Percentiles rank a stretch among this genome's conserved stretches.
These are phyloP conservation scores for Blastobotrys raffinosifermentans DNA, from an alignment of 1,139 yeast genomes.

Conservation along the genomic window DNA sequence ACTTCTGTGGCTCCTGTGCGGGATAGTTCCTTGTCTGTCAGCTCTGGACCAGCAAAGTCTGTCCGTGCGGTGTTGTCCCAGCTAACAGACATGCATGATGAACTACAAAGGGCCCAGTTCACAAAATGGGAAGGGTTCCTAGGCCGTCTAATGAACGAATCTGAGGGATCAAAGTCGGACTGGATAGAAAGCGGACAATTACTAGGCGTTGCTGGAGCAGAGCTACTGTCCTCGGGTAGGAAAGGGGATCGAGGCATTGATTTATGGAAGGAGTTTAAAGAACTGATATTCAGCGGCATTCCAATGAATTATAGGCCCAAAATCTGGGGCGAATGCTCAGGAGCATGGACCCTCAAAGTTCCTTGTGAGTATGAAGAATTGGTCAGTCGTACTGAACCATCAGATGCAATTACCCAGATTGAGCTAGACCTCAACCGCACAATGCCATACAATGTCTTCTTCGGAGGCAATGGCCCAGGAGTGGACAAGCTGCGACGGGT, in stretches of 20 bases:
- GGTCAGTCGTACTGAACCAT: conserved; percentile 19
- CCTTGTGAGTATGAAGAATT: conserved; percentile 46
- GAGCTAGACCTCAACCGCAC: conserved; percentile 52
- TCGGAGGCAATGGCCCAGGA: conserved; percentile 52
- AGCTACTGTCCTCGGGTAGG: conserved; percentile 17
- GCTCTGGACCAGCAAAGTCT: conserved; percentile 12
- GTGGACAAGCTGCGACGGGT: conserved; percentile 44
- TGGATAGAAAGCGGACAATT: conserved; percentile 31
- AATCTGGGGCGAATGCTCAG: conserved; percentile 52
- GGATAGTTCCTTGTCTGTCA: not conserved
- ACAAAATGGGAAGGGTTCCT: conserved; percentile 34
- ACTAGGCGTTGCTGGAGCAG: conserved; percentile 39
- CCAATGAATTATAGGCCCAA: conserved; percentile 45
- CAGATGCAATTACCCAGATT: conserved; percentile 44
- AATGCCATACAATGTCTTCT: conserved; percentile 50
- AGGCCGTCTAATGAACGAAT: conserved; percentile 21
- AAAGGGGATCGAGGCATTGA: conserved; percentile 18
- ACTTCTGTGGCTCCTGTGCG: not conserved
- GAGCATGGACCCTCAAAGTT: conserved; percentile 42
- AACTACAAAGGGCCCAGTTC: conserved; percentile 28
- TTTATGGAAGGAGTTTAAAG: conserved; percentile 34
- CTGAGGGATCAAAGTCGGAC: conserved; percentile 10
- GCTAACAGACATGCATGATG: conserved; percentile 31
- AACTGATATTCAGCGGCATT: conserved; percentile 42
- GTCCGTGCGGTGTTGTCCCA: conserved; percentile 31